These are phyloP conservation scores for Dacryopinax spathularia DNA, from an alignment of 768 basidiomycete species.

Conservation along the genomic window DNA sequence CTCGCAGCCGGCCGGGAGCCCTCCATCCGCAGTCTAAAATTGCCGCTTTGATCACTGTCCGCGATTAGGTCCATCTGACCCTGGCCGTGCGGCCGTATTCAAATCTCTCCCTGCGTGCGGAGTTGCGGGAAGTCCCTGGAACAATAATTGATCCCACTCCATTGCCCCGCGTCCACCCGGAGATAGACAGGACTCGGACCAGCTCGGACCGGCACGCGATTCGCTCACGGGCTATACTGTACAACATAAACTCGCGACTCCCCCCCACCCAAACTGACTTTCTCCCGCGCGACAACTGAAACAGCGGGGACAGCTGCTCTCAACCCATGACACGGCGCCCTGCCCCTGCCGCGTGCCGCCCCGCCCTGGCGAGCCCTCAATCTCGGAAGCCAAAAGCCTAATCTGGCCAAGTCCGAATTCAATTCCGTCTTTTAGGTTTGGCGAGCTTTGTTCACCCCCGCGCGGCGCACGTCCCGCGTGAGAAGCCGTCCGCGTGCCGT, in stretches of 20 bases:
- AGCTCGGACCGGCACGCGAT: not conserved
- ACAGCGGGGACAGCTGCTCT: too few species aligned
- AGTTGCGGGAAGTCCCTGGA: not conserved
- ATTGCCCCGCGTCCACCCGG: too few species aligned
- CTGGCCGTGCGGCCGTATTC: too few species aligned
- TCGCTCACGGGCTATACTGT: not conserved
- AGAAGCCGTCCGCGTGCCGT: not conserved
- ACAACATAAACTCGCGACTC: too few species aligned
- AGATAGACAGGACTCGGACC: too few species aligned
- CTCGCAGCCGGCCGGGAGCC: too few species aligned
- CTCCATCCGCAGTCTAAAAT: too few species aligned
- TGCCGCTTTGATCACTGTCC: too few species aligned
- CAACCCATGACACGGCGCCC: not conserved
- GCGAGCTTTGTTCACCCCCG: not conserved
- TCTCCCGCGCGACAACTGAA: not conserved
- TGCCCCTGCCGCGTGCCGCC: not conserved
- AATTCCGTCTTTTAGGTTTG: not conserved
- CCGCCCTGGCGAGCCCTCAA: too few species aligned
- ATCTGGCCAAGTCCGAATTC: not conserved
- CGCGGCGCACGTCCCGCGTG: not conserved
- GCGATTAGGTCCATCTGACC: not conserved
- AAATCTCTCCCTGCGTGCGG: too few species aligned
- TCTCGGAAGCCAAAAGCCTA: not conserved
- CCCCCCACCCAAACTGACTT: not conserved
- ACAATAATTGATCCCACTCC: not conserved